Base-by-base conservation (phyloP, 1,139 yeast genomes). In the Eremothecium coryli region DNA sequence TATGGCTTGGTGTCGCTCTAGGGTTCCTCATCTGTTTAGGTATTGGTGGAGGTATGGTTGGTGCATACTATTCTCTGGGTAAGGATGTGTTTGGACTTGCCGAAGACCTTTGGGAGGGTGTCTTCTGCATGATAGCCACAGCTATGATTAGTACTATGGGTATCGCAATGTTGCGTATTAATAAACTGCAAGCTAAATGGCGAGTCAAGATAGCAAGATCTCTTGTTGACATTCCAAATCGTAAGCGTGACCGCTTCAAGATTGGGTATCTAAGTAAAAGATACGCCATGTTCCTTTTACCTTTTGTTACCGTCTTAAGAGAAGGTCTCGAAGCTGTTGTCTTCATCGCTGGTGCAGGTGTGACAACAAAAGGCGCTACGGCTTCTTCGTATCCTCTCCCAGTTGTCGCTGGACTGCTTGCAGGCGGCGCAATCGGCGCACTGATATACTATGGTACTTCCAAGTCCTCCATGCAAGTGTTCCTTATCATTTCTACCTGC, bases 281-380 rank as follows among this genome's bases (percentile, higher is more conserved):
- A 56, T 82, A 84, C 57, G 78, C 86, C 30, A 69, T 85, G 75
- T 82, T 78, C 42, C 58, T 84, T 36, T 64, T 85, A 45, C 95
- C 95, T n/a, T 76, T 82, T 46, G 68, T 85, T 48, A 85, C 95
- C 15, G 80, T 85, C 33, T 66, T 85, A 42, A 74, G 95, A 65
- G 95, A 85, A 68, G 95, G 95, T 43, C 66, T 85, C 44, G 95
- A 85, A 65, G 95, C 94, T 2, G 90, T 85, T 33, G 88, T 84
- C 16, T 84, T 84, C 52, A 79, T 85, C 38, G 95, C 95, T 26
- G 95, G 95, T 51, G 82, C 86, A 28, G 94, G 94, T 45, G 64
- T 77, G 33, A 60, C 70, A 13, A 66, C 74, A 1, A 38, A 39
- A 37, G 65, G 64, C 38, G 61, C 71, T 18, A 65, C 65, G 25